Evolutionary conservation across 2,329 filamentous ascomycete species (phyloP).

Genomic region (Massarina eburnea): DNA sequence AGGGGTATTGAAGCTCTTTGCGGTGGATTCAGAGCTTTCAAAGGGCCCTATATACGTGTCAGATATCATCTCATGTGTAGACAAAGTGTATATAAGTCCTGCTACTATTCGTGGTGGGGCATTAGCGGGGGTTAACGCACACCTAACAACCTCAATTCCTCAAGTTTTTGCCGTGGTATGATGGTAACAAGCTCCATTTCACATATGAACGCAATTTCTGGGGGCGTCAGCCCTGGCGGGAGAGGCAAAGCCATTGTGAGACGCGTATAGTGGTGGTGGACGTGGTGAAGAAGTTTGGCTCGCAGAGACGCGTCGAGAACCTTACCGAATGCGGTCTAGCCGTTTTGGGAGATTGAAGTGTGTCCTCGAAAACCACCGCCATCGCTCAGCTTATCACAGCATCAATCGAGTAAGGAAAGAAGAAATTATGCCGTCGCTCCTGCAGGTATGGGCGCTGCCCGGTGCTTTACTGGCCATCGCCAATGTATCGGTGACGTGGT

Average conservation of each 20-base stretch:
- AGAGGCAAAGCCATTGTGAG: slow-evolving; percentile 62
- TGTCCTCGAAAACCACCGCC: neutral
- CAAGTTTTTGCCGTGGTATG: slow-evolving; percentile 85
- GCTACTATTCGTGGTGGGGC: slow-evolving; percentile 19
- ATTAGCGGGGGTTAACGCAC: slow-evolving; percentile 61
- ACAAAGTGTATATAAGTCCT: neutral
- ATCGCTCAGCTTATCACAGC: neutral
- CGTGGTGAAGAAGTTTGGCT: slow-evolving; percentile 12
- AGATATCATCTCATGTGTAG: slow-evolving; percentile 7
- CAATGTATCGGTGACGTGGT: slow-evolving; percentile 28
- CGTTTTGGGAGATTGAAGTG: neutral
- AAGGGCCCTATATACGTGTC: slow-evolving; percentile 64
- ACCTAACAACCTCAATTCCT: slow-evolving; percentile 79
- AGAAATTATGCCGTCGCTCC: slow-evolving; percentile 21
- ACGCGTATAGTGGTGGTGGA: slow-evolving; percentile 25
- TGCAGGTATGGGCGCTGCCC: slow-evolving; percentile 26
- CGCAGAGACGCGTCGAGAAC: slow-evolving; percentile 11
- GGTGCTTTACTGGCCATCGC: slow-evolving; percentile 22
- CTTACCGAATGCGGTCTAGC: slow-evolving; percentile 24
- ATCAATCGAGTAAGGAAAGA: neutral
- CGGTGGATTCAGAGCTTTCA: slow-evolving; percentile 76
- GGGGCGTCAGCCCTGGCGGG: slow-evolving; percentile 70
- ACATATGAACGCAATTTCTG: slow-evolving; percentile 90
- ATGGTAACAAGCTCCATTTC: slow-evolving; percentile 97
- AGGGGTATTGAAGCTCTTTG: slow-evolving; percentile 78